Percentiles rank a stretch among this genome's conserved stretches.
These are phyloP conservation scores for Fusarium palustre DNA, from an alignment of 2,329 filamentous ascomycete species.

Conservation along the genomic window DNA sequence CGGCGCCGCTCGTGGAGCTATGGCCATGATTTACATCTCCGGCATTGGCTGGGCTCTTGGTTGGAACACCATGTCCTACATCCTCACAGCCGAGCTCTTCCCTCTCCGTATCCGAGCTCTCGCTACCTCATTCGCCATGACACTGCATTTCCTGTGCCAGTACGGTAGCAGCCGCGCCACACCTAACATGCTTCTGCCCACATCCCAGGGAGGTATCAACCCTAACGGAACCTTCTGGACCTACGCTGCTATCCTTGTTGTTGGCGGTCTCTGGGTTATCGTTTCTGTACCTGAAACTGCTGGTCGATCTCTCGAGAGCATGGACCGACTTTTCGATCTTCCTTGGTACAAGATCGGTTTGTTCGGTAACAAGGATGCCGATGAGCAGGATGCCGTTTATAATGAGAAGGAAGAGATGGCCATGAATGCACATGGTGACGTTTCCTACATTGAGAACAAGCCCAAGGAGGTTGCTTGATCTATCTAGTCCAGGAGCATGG, in stretches of 20 bases:
- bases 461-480: constrained; percentile 9
- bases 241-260: constrained; percentile 7
- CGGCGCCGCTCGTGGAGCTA: constrained; percentile 9
- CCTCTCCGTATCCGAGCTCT: constrained; percentile 29
- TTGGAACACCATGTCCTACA: constrained; percentile 34
- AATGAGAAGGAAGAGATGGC: constrained; percentile 16
- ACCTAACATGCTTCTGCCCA: constrained; percentile 12
- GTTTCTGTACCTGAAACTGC: constrained; percentile 18
- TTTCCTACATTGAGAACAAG: constrained; percentile 17
- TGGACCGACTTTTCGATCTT: constrained; percentile 23
- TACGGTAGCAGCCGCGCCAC: constrained; percentile 24
- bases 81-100: constrained; percentile 31
- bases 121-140: constrained; percentile 19
- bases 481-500: neutral
- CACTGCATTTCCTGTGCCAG: constrained; percentile 18
- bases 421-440: constrained; percentile 6
- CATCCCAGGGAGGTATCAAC: constrained; percentile 16
- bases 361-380: constrained; percentile 24
- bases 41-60: constrained; percentile 37
- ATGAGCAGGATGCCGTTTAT: constrained; percentile 21
- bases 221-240: constrained; percentile 23
- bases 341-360: constrained; percentile 25
- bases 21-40: constrained; percentile 31
- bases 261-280: constrained; percentile 16
- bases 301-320: constrained; percentile 22